Conservation (phyloP, 2,329 filamentous ascomycete species). For the Trichoderma polysporum region DNA sequence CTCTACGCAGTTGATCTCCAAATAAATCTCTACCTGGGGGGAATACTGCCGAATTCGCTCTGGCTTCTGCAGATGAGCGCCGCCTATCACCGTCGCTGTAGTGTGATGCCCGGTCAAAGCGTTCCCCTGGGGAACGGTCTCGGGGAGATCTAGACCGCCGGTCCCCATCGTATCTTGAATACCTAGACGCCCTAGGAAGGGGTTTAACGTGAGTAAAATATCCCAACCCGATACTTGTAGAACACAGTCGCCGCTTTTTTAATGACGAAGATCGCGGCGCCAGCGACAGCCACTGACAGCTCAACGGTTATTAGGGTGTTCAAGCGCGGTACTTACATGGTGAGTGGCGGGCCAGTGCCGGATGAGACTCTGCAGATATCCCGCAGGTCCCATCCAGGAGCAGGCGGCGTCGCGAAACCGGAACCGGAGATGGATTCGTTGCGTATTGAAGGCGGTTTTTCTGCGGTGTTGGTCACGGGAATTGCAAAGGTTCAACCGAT, state of each 20-base stretch:
- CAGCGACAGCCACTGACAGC: not conserved
- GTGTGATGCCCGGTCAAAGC: constrained; percentile 57
- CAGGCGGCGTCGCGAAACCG: not conserved
- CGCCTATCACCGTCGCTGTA: constrained; percentile 67
- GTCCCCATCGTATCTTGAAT: constrained; percentile 62
- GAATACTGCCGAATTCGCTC: constrained; percentile 59
- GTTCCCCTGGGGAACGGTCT: constrained; percentile 65
- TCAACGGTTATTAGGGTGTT: not conserved
- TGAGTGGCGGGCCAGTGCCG: constrained; percentile 26
- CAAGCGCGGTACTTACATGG: constrained; percentile 27
- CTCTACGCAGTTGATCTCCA: constrained; percentile 57
- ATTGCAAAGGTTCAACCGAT: not conserved
- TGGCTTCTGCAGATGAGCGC: constrained; percentile 60
- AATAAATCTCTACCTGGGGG: constrained; percentile 59
- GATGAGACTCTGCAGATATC: constrained; percentile 19
- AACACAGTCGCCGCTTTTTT: not conserved
- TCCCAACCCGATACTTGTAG: not conserved
- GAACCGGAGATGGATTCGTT: not conserved
- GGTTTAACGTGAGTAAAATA: constrained; percentile 13
- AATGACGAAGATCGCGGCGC: not conserved
- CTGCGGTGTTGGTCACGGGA: not conserved
- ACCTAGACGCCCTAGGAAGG: constrained; percentile 51
- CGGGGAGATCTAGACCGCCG: constrained; percentile 64
- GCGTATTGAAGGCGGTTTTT: not conserved
- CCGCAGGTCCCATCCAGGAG: constrained; percentile 26